phyloP scores from a whole-genome alignment of 257 asterid genomes.

The Cinchona pubescens region DNA sequence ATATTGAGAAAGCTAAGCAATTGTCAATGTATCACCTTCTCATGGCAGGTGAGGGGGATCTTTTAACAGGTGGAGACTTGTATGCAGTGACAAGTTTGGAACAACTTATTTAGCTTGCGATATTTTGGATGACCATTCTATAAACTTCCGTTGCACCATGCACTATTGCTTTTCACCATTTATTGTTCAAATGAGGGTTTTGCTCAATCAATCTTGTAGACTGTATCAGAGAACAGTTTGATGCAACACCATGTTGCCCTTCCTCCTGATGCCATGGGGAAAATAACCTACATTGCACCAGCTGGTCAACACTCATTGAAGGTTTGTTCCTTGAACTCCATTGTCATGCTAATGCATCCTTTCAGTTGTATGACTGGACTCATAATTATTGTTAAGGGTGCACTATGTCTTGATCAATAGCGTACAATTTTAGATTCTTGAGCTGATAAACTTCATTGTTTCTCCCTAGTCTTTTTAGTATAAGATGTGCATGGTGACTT shows the following conservation, averaged over 20 bases:
- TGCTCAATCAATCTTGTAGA: slow-evolving; percentile 41
- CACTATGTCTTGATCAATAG: background rate
- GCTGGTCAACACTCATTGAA: slow-evolving; percentile 87
- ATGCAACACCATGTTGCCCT: slow-evolving; percentile 86
- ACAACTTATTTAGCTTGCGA: slow-evolving; percentile 14
- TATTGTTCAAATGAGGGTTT: background rate
- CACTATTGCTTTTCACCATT: background rate
- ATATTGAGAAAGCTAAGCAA: background rate
- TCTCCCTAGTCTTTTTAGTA: too few species aligned
- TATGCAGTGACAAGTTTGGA: slow-evolving; percentile 82
- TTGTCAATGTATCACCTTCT: slow-evolving; percentile 19
- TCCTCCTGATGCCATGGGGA: slow-evolving; percentile 98
- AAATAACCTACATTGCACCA: slow-evolving; percentile 87
- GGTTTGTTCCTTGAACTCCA: slow-evolving; percentile 37
- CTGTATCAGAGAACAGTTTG: slow-evolving; percentile 81
- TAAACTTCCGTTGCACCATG: background rate
- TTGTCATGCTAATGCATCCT: background rate
- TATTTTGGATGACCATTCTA: background rate
- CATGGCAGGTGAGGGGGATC: slow-evolving; percentile 88
- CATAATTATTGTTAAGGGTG: background rate
- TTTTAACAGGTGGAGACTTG: slow-evolving; percentile 87
- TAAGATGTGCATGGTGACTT: background rate
- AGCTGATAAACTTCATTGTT: background rate
- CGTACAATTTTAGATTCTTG: background rate
- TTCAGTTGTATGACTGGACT: background rate